Conservation (phyloP, 2,329 filamentous ascomycete genomes). For the Trichoderma polysporum region DNA sequence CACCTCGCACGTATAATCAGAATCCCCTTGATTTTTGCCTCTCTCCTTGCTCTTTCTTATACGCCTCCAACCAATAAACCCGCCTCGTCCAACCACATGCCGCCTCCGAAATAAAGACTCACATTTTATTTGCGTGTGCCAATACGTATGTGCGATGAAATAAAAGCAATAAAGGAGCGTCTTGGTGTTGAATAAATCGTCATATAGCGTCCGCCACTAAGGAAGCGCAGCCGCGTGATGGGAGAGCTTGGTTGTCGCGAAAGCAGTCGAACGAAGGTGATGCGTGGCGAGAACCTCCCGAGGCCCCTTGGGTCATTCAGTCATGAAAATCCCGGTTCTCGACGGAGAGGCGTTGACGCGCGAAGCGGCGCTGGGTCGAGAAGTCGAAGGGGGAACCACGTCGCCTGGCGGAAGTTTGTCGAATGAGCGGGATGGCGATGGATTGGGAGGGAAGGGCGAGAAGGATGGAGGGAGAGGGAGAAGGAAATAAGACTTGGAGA, state of each 20-base stretch:
- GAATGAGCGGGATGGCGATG: slow-evolving; percentile 30
- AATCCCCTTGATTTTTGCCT: neutral
- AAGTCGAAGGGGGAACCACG: slow-evolving; percentile 32
- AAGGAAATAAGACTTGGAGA: slow-evolving; percentile 29
- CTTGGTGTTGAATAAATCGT: slow-evolving; percentile 45
- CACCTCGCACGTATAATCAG: neutral
- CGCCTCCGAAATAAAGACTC: slow-evolving; percentile 19
- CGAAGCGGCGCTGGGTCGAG: slow-evolving; percentile 32
- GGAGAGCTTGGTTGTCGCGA: neutral
- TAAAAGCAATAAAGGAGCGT: slow-evolving; percentile 43
- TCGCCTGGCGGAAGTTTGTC: slow-evolving; percentile 29
- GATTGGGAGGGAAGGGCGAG: slow-evolving; percentile 30
- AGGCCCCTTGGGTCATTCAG: slow-evolving; percentile 30
- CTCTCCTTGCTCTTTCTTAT: neutral
- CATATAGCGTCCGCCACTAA: slow-evolving; percentile 28
- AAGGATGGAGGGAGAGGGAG: slow-evolving; percentile 26
- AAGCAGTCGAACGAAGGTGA: slow-evolving; percentile 26
- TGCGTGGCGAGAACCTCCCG: slow-evolving; percentile 35
- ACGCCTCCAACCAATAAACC: neutral
- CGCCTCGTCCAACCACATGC: neutral
- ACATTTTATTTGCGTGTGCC: slow-evolving; percentile 24
- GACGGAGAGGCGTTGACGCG: slow-evolving; percentile 27
- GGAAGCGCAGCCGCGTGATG: neutral
- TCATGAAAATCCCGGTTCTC: slow-evolving; percentile 27
- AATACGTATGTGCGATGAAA: slow-evolving; percentile 22